Evolutionary conservation across 805 yeast genomes (phyloP), one percentile per base, ranked within the genome.

Genomic region (Pichia paraexigua): DNA sequence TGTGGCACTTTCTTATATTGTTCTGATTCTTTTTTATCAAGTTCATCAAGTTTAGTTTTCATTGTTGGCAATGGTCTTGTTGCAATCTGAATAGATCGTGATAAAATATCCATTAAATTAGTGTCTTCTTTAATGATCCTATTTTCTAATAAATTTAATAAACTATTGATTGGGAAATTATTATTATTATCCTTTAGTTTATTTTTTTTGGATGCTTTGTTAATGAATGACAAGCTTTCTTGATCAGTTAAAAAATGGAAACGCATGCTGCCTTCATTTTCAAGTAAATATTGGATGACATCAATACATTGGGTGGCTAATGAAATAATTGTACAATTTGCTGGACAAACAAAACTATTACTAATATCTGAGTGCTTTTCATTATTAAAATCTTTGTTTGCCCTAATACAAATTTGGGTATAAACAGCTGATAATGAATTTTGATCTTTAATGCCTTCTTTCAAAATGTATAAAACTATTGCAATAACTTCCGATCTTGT

Each of bases 271-370:
- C 76, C 72, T 56, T 83, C 86, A 35, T 79, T 72, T 51, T 85
- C 88, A 47, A 90, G 72, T 46, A 90, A 70, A 58, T 77, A 81
- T 56, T 85, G 87, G 18, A 90, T 68, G 0, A 86, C 82, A 54
- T 87, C 95, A 44, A 91, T 72, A 5, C 84, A 76, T 60, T 89
- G 96, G 45, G 80, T 82, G 0, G 91, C 91, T 22, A 89, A 85
- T 12, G 78, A 71, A 12, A 83, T 68, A 0, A 92, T 86, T 0
- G 91, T 78, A 20, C 85, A 76, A 18, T 81, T 84, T 7, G 71
- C 60, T 2, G 94, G 92, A 59, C 56, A 66, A 53, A 53, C 46
- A 55, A 28, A 35, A 35, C 12, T 41, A 15, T 35, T 40, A 18
- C 43, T 47, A 9, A 21, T 4, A 3, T 40, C 37, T 12, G 18